These are phyloP conservation scores for Dissophora globulifera DNA, from an alignment of 192 early-diverging fungal genomes.

Conservation along the genomic window DNA sequence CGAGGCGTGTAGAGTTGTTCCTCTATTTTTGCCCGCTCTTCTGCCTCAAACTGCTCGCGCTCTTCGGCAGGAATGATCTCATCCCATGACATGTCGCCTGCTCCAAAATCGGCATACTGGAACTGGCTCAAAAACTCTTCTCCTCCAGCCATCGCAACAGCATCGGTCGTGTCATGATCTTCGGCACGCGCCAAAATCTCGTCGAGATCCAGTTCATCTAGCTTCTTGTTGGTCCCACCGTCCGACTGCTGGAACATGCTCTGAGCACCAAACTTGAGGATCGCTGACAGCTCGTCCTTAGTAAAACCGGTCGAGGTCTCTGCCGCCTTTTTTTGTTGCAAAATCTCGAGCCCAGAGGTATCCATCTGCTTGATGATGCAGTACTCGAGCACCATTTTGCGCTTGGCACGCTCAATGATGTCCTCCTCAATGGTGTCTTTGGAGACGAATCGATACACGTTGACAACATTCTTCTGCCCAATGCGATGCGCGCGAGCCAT, in stretches of 20 bases:
- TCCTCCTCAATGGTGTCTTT: conserved; percentile 99
- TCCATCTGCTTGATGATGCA: conserved; percentile 99
- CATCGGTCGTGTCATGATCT: conserved; percentile 80
- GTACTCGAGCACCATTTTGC: conserved; percentile 99
- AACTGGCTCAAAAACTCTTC: conserved; percentile 97
- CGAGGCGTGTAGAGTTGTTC: conserved; percentile 64
- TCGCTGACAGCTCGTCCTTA: conserved; percentile 90
- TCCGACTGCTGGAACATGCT: conserved; percentile 91
- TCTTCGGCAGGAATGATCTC: conserved; percentile 94
- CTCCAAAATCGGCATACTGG: conserved; percentile 88
- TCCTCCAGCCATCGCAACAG: conserved; percentile 71
- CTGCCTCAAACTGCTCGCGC: conserved; percentile 72
- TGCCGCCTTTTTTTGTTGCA: conserved; percentile 61
- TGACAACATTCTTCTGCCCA: conserved; percentile 96
- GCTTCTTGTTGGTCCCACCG: conserved; percentile 70
- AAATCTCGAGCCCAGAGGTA: conserved; percentile 84
- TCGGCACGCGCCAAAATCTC: conserved; percentile 97
- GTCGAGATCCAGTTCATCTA: conserved; percentile 97
- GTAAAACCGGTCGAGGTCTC: conserved; percentile 67
- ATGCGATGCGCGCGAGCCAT: conserved; percentile 99
- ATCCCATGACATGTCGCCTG: conserved; percentile 88
- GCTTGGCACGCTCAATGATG: conserved; percentile 97
- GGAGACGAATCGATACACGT: conserved; percentile 97
- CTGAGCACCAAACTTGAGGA: conserved; percentile 98
- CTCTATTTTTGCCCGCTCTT: conserved; percentile 72